Evolutionary conservation across 495 filamentous ascomycete species (phyloP).

Genomic region (Saxophila tyrrhenica): DNA sequence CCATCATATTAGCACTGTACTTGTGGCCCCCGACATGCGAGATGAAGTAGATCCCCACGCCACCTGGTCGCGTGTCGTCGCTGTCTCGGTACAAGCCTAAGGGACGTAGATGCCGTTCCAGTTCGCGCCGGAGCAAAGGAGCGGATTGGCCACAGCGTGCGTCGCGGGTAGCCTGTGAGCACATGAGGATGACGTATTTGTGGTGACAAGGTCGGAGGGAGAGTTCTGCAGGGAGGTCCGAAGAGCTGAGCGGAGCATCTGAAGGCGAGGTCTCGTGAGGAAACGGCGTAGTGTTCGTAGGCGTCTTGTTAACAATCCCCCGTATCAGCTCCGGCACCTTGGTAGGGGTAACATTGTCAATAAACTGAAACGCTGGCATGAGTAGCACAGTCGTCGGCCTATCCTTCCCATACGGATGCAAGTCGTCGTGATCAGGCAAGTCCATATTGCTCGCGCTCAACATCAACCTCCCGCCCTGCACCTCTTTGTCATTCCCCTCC

Average conservation of each 20-base stretch:
- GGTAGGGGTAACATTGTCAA: slow-evolving; percentile 75
- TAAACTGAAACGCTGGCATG: slow-evolving; percentile 73
- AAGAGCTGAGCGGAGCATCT: slow-evolving; percentile 19
- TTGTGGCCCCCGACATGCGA: slow-evolving; percentile 93
- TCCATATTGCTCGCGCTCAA: slow-evolving; percentile 91
- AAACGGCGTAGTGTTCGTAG: slow-evolving; percentile 68
- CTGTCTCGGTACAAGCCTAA: slow-evolving; percentile 77
- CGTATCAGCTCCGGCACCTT: slow-evolving; percentile 61
- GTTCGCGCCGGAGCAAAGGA: slow-evolving; percentile 71
- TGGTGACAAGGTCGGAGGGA: slow-evolving; percentile 64
- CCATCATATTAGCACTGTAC: slow-evolving; percentile 81
- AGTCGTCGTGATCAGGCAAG: slow-evolving; percentile 50
- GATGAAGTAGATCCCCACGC: slow-evolving; percentile 91
- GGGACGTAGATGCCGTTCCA: slow-evolving; percentile 79
- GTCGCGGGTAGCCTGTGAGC: slow-evolving; percentile 85
- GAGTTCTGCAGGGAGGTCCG: slow-evolving; percentile 39
- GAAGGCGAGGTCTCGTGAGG: slow-evolving; percentile 19
- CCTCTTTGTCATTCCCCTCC: slow-evolving; percentile 47
- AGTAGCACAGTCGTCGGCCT: slow-evolving; percentile 69
- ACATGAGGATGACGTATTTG: slow-evolving; percentile 76
- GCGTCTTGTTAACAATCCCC: slow-evolving; percentile 55
- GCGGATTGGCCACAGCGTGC: slow-evolving; percentile 90
- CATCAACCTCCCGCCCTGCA: slow-evolving; percentile 76
- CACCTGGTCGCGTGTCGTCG: slow-evolving; percentile 74
- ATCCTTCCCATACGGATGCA: slow-evolving; percentile 8